Evolutionary conservation across 306 rosid species (phyloP).

Genomic region (Ammopiptanthus mongolicus): DNA sequence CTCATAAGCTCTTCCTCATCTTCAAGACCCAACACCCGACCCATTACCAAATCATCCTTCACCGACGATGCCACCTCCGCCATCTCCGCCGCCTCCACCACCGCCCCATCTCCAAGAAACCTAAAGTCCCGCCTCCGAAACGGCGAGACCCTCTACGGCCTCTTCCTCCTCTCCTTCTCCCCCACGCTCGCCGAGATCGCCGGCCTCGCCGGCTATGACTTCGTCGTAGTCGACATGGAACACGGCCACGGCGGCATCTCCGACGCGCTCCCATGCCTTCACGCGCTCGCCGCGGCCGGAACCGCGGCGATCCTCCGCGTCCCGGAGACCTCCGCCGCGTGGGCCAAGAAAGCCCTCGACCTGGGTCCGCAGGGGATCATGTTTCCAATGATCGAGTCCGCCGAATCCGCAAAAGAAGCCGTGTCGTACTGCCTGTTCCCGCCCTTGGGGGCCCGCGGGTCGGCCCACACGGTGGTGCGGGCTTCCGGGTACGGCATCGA

Average conservation of each 20-base stretch:
- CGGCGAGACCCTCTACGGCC: conserved; percentile 74
- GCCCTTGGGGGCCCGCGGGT: conserved; percentile 65
- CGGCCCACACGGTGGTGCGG: conserved; percentile 72
- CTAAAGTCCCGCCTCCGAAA: conserved; percentile 62
- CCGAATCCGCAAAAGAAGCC: conserved; percentile 47
- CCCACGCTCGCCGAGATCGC: conserved; percentile 85
- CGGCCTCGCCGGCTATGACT: conserved; percentile 72
- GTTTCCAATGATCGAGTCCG: conserved; percentile 77
- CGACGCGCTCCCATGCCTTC: conserved; percentile 60
- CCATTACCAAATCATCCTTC: conserved; percentile 41
- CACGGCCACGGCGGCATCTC: conserved; percentile 71
- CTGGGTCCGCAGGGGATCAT: conserved; percentile 83
- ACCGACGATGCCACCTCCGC: not conserved
- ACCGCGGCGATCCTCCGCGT: conserved; percentile 67
- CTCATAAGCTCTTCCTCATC: conserved; percentile 1
- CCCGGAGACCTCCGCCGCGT: conserved; percentile 57
- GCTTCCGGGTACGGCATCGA: conserved; percentile 72
- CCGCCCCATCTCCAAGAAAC: not conserved
- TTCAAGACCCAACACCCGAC: not conserved
- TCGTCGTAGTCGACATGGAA: conserved; percentile 79
- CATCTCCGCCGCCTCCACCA: not conserved
- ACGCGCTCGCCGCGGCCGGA: conserved; percentile 64
- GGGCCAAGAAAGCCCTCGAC: conserved; percentile 88
- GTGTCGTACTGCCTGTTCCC: conserved; percentile 73
- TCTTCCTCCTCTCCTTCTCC: conserved; percentile 72